A percentile compares a stretch with the other conserved stretches of the same genome.
phyloP scores from a whole-genome alignment of 495 filamentous ascomycete species.

The Talaromyces proteolyticus region DNA sequence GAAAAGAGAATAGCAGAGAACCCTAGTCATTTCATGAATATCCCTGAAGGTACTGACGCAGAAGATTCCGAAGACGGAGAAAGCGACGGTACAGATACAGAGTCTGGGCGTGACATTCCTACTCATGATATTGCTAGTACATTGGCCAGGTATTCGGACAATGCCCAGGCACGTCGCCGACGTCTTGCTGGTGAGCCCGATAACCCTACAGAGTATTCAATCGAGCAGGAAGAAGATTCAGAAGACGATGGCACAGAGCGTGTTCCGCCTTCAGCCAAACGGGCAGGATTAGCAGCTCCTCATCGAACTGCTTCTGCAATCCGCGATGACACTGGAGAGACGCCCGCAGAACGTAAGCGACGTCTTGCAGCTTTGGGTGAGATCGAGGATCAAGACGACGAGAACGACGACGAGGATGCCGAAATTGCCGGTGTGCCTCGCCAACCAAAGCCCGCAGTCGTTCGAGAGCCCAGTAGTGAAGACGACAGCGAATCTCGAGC shows the following conservation, averaged over 20 bases:
- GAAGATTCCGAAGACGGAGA: constrained; percentile 20
- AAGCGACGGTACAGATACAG: constrained; percentile 25
- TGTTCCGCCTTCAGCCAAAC: constrained; percentile 31
- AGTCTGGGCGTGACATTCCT: constrained; percentile 24
- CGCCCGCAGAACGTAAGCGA: constrained; percentile 73
- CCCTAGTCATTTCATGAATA: not conserved
- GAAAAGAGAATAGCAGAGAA: not conserved
- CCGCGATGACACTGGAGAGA: constrained; percentile 56
- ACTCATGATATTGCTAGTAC: constrained; percentile 40
- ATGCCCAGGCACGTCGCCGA: constrained; percentile 46
- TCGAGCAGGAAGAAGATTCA: constrained; percentile 30
- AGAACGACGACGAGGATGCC: constrained; percentile 52
- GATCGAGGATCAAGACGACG: constrained; percentile 51
- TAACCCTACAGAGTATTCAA: constrained; percentile 7
- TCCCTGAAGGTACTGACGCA: constrained; percentile 1
- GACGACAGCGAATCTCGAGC: constrained; percentile 17
- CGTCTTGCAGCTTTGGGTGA: constrained; percentile 81
- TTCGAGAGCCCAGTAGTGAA: constrained; percentile 23
- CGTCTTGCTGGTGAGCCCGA: constrained; percentile 15
- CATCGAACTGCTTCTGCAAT: constrained; percentile 10
- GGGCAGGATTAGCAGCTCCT: constrained; percentile 3
- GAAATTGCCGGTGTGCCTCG: constrained; percentile 6
- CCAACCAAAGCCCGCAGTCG: constrained; percentile 1
- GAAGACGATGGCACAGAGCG: constrained; percentile 56
- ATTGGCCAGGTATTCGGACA: constrained; percentile 36